Evolutionary conservation across 352 stramenopile species (phyloP).

Genomic region (Phytophthora constricta): DNA sequence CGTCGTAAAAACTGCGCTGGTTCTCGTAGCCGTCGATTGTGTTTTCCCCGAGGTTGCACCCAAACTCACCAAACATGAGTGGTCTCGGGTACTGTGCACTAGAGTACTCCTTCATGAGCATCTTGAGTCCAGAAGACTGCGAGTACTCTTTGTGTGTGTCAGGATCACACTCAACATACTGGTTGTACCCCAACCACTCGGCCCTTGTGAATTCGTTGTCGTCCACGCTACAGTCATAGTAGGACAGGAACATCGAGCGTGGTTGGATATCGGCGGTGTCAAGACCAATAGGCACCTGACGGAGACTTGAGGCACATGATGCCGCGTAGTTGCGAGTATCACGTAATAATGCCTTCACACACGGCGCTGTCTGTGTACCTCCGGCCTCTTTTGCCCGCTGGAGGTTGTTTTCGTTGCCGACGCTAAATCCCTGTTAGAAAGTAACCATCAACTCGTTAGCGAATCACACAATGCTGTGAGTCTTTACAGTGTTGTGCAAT

Average conservation of each 20-base stretch:
- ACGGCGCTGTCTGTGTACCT: slow-evolving; percentile 54
- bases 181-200: slow-evolving; percentile 60
- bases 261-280: slow-evolving; percentile 76
- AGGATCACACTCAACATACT: slow-evolving; percentile 67
- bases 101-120: slow-evolving; percentile 67
- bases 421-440: slow-evolving; percentile 44
- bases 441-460: not conserved
- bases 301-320: slow-evolving; percentile 44
- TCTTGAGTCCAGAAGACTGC: slow-evolving; percentile 55
- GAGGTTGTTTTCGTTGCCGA: slow-evolving; percentile 77
- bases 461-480: too few species aligned
- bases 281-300: slow-evolving; percentile 73
- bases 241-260: slow-evolving; percentile 64
- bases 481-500: too few species aligned
- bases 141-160: slow-evolving; percentile 48
- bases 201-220: slow-evolving; percentile 26
- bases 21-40: slow-evolving; percentile 69
- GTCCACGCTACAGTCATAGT: slow-evolving; percentile 71
- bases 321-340: slow-evolving; percentile 61
- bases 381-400: slow-evolving; percentile 41
- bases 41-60: slow-evolving; percentile 67
- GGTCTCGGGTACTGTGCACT: slow-evolving; percentile 51
- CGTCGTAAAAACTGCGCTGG: slow-evolving; percentile 69
- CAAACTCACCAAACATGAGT: slow-evolving; percentile 78
- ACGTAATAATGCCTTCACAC: slow-evolving; percentile 74